Conservation (phyloP, 176 grass and related monocot species). For the Chrysopogon serrulatus region DNA sequence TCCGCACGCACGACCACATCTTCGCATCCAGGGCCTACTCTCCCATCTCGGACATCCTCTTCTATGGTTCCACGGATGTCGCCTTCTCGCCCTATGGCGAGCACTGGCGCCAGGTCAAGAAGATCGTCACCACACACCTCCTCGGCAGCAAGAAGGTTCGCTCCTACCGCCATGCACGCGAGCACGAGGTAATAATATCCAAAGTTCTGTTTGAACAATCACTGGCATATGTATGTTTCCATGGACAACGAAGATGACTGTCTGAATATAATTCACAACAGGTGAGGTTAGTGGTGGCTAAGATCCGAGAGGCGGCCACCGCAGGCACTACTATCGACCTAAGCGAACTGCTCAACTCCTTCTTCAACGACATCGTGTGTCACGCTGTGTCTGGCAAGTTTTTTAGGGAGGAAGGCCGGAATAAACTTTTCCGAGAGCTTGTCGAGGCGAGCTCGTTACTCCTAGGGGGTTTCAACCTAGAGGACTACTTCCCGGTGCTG, state of each 20-base stretch:
- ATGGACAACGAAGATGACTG: too few species aligned
- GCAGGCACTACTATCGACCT: neutral
- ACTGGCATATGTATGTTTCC: too few species aligned
- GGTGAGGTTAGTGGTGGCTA: neutral
- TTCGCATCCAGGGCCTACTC: conserved; percentile 36
- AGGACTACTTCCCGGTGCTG: conserved; percentile 35
- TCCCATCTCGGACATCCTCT: neutral
- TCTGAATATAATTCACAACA: too few species aligned
- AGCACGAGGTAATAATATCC: neutral
- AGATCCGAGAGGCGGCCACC: neutral
- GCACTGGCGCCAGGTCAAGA: conserved; percentile 36
- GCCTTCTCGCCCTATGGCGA: conserved; percentile 23
- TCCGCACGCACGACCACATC: conserved; percentile 35
- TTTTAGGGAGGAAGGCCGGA: too few species aligned
- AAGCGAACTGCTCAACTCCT: conserved; percentile 17
- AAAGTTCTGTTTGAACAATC: too few species aligned
- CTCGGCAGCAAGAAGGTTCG: conserved; percentile 7
- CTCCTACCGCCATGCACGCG: neutral
- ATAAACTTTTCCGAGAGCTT: conserved; percentile 24
- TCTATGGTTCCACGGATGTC: conserved; percentile 23
- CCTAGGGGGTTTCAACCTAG: conserved; percentile 22
- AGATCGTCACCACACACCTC: conserved; percentile 25
- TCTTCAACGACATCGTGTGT: conserved; percentile 29
- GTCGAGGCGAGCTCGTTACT: neutral
- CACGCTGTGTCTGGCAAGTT: conserved; percentile 21